Conservation (phyloP, 169 alveolate genomes). For the Theileria sp. region DNA sequence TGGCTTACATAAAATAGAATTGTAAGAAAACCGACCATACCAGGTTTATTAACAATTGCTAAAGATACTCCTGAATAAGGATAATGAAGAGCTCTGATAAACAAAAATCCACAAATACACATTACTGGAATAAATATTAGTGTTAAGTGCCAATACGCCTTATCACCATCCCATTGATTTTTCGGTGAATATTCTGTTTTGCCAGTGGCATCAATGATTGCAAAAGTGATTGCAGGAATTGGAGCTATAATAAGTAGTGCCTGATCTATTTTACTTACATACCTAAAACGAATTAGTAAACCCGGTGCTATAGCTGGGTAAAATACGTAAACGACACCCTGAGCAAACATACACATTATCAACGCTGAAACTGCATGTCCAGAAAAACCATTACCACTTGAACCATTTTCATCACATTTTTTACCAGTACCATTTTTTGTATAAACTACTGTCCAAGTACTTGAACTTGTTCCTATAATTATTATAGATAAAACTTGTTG, state of each 20-base stretch:
- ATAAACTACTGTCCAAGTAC: conserved; percentile 2
- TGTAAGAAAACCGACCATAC: not conserved
- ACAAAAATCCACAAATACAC: not conserved
- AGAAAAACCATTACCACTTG: not conserved
- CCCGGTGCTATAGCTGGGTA: conserved; percentile 27
- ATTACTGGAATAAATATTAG: not conserved
- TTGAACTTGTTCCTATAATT: not conserved
- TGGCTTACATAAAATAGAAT: not conserved
- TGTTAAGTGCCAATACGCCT: not conserved
- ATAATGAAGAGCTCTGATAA: conserved; percentile 9
- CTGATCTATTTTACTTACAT: not conserved
- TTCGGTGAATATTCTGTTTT: not conserved
- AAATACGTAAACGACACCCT: not conserved
- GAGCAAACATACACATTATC: conserved; percentile 10
- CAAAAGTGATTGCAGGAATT: not conserved
- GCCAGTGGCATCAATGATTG: not conserved
- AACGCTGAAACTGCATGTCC: not conserved
- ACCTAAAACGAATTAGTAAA: not conserved
- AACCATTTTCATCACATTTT: not conserved
- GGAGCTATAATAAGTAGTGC: conserved; percentile 1
- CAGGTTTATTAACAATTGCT: not conserved
- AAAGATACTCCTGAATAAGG: conserved; percentile 5
- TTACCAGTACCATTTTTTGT: not conserved
- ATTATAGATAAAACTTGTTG: not conserved
- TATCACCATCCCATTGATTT: not conserved